Conservation (phyloP, 768 basidiomycete species). For the Tricholoma terreum region DNA sequence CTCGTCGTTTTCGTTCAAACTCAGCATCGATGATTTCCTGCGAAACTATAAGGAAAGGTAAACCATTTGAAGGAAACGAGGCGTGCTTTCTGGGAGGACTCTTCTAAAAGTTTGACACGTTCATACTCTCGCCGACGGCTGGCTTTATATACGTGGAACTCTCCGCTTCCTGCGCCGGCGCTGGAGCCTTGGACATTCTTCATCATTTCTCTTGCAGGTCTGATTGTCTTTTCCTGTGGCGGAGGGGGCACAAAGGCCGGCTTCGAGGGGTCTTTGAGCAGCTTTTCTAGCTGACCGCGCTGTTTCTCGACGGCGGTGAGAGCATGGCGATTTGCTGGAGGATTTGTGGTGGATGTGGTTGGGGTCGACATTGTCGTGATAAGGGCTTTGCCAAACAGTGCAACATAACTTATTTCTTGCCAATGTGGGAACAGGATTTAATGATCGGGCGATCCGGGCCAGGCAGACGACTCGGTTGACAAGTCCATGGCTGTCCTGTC, state of each 20-base stretch:
- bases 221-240: conserved; percentile 77
- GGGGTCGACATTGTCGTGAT: conserved; percentile 7
- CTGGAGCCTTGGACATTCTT: conserved; percentile 99
- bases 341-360: conserved; percentile 22
- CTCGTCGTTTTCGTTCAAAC: conserved; percentile 70
- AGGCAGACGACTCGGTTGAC: no score
- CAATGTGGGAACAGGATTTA: no score
- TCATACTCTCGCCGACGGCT: conserved; percentile 93
- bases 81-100: conserved; percentile 69
- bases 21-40: conserved; percentile 72
- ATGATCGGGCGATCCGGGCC: no score
- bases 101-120: conserved; percentile 86
- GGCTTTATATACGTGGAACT: conserved; percentile 99
- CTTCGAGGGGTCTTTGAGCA: conserved; percentile 88
- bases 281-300: conserved; percentile 70
- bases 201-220: conserved; percentile 93
- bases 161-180: conserved; percentile 95
- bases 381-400: neutral
- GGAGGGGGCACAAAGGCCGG: conserved; percentile 76
- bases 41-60: conserved; percentile 5
- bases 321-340: conserved; percentile 45
- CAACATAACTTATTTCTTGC: neutral
- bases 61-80: conserved; percentile 14
- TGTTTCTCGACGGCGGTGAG: conserved; percentile 53
- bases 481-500: no score